Conservation (phyloP, 1,284 basidiomycete species). For the Rhodotorula sp. region DNA sequence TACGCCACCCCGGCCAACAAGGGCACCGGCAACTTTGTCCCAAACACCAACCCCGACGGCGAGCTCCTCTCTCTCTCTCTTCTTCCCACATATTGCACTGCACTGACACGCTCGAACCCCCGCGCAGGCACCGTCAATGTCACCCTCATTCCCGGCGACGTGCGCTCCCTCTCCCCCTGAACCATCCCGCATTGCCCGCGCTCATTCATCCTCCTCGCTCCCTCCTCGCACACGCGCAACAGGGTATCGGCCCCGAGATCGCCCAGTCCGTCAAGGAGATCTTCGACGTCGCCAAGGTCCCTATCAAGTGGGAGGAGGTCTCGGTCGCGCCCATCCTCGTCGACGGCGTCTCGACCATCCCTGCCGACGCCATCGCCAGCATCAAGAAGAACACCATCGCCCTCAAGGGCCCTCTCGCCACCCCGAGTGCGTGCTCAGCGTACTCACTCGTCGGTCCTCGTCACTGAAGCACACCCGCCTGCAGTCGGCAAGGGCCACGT, state of each 20-base stretch:
- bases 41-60: conserved; percentile 70
- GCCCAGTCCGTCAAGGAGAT: conserved; percentile 94
- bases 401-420: conserved; percentile 93
- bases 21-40: conserved; percentile 53
- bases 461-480: not conserved
- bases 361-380: conserved; percentile 83
- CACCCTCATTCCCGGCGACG: conserved; percentile 88
- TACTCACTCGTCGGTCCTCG: not conserved
- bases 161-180: conserved; percentile 51
- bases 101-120: not conserved
- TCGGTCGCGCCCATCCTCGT: conserved; percentile 92
- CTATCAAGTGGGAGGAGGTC: conserved; percentile 98
- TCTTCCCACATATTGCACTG: not conserved
- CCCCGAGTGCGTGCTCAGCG: conserved; percentile 72
- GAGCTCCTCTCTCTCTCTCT: not conserved
- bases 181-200: conserved; percentile 44
- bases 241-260: conserved; percentile 97
- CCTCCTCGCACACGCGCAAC: not conserved
- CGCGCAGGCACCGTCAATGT: conserved; percentile 71
- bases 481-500: conserved; percentile 98
- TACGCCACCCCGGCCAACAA: conserved; percentile 62
- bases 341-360: conserved; percentile 95
- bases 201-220: not conserved
- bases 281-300: conserved; percentile 84
- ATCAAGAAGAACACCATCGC: conserved; percentile 98